These are phyloP conservation scores for Anisodus tanguticus DNA, from an alignment of 257 asterid species.

Conservation along the genomic window DNA sequence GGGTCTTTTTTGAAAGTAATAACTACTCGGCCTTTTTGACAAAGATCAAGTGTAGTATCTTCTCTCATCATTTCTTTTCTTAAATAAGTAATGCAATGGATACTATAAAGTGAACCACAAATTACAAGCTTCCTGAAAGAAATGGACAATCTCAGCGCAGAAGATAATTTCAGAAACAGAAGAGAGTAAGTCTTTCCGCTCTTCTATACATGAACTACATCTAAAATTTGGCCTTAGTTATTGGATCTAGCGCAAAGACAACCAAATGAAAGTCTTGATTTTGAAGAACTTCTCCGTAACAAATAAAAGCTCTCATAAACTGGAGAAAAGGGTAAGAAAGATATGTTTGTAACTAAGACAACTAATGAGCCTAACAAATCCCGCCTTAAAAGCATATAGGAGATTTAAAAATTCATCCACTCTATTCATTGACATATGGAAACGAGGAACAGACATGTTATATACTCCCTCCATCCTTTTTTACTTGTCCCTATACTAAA, in stretches of 20 bases:
- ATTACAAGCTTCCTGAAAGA: background rate
- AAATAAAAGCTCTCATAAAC: background rate
- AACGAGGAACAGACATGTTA: background rate
- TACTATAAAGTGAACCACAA: conserved; percentile 10
- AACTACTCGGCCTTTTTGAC: background rate
- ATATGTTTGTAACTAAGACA: background rate
- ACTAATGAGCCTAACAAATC: background rate
- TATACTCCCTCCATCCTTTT: background rate
- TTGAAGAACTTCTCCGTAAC: conserved; percentile 16
- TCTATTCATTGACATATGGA: background rate
- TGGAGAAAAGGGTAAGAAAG: background rate
- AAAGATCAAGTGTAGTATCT: background rate
- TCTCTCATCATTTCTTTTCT: conserved; percentile 19
- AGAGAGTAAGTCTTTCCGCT: conserved; percentile 9
- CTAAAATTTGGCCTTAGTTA: background rate
- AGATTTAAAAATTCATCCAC: background rate
- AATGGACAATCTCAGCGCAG: conserved; percentile 11
- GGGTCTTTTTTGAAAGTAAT: background rate
- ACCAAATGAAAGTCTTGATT: background rate
- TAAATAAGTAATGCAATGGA: background rate
- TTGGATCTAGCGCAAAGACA: conserved; percentile 17
- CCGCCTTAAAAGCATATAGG: background rate
- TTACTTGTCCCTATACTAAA: no score
- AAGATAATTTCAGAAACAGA: background rate
- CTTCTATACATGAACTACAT: conserved; percentile 20